Percentiles rank a stretch among this genome's conserved stretches.
These are phyloP conservation scores for Exidia glandulosa DNA, from an alignment of 768 basidiomycete genomes.

Conservation along the genomic window DNA sequence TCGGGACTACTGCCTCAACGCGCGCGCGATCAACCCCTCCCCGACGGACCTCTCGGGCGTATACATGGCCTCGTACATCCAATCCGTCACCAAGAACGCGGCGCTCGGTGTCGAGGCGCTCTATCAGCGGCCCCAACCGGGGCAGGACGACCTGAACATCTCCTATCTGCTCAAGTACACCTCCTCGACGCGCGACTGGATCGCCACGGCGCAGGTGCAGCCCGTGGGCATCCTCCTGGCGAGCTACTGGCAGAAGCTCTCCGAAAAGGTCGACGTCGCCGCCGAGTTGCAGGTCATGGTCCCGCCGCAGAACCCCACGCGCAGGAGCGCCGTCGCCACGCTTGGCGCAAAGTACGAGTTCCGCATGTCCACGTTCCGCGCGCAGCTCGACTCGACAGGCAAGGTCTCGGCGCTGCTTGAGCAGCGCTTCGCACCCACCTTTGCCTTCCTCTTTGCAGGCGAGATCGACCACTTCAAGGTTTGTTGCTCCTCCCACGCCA, in stretches of 20 bases:
- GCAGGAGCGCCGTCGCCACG: conserved; percentile 86
- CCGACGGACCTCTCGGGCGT: conserved; percentile 82
- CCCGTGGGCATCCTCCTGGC: conserved; percentile 74
- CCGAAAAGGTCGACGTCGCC: conserved; percentile 94
- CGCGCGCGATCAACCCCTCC: conserved; percentile 86
- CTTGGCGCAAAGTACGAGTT: conserved; percentile 96
- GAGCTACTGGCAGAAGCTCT: conserved; percentile 93
- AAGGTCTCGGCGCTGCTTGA: conserved; percentile 93
- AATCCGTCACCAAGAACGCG: conserved; percentile 83
- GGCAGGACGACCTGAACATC: conserved; percentile 54
- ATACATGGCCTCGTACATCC: conserved; percentile 84
- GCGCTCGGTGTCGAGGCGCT: conserved; percentile 81
- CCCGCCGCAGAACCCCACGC: conserved; percentile 39
- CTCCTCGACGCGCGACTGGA: conserved; percentile 65
- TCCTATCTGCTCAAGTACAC: conserved; percentile 79
- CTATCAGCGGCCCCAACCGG: conserved; percentile 67
- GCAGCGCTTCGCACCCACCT: conserved; percentile 90
- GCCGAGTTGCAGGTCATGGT: conserved; percentile 82
- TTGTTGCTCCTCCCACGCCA: conserved; percentile 10
- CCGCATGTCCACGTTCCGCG: conserved; percentile 85
- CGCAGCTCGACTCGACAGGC: conserved; percentile 88
- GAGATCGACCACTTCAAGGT: conserved; percentile 99
- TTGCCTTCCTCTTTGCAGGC: conserved; percentile 87
- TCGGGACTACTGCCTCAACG: conserved; percentile 72
- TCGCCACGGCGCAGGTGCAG: conserved; percentile 85